Evolutionary conservation across 257 asterid species (phyloP), one percentile per base, ranked within the genome.

Genomic region (Nicotiana tabacum): DNA sequence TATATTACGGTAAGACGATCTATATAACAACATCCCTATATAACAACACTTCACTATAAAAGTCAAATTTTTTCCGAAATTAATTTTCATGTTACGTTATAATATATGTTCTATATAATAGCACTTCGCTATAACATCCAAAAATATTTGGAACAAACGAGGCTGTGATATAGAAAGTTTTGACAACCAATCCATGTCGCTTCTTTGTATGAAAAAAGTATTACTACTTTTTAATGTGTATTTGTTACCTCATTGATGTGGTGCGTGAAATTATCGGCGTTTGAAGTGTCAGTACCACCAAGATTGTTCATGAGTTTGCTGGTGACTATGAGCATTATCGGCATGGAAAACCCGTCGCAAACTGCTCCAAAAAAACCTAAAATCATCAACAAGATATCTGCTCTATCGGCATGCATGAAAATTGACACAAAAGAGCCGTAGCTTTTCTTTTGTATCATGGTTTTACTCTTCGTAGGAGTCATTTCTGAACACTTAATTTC

Each of bases 261-360:
- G 77, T 85, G 88, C 13, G 77, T 82, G 87, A 93, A 92, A 72
- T 30, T 39, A 7, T 66, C 82, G n/a, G 88, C 12, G 9, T 62
- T 0, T 0, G 92, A 84, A 39, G 88, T 27, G 51, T 61, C 32
- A 1, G 81, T 4, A 18, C 32, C 33, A 35, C 97, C 99, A 55
- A 95, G 86, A 46, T 83, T 91, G 87, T 95, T 93, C 92, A 92
- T 86, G 77, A 95, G 88, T 78, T 88, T 90, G 87, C 96, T 87
- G 5, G 93, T 91, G 5, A 92, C 87, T 2, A 92, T 66, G 10
- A 94, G 89, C 93, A 85, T 92, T 27, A 72, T 86, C 3, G 98
- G 98, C 92, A 91, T 87, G 76, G 94, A 87, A 46, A 90, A 13
- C 33, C 99, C 99, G 30, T 95, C 98, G 1, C 93, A 92, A 10